Conservation (phyloP, 75 land plant species). For the Cunninghamia lanceolata region DNA sequence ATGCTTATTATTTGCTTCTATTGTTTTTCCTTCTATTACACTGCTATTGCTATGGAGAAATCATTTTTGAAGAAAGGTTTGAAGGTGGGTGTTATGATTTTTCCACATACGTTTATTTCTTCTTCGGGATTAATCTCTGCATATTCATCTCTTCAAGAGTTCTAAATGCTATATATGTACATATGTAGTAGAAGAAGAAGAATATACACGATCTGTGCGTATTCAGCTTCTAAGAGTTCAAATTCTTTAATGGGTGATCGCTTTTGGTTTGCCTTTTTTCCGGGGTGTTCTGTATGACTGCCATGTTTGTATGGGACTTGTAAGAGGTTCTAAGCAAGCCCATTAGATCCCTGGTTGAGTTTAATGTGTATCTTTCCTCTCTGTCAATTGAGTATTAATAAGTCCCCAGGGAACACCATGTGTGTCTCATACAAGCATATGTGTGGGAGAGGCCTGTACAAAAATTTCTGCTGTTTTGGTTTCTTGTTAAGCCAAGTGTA, state of each 20-base stretch:
- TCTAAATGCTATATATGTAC: not conserved
- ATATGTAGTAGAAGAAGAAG: not conserved
- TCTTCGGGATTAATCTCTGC: not conserved
- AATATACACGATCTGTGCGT: not conserved
- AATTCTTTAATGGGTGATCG: not conserved
- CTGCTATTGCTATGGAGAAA: constrained; percentile 21
- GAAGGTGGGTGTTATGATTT: constrained; percentile 31
- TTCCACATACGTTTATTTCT: not conserved
- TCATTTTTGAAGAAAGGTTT: constrained; percentile 57
- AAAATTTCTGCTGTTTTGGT: not conserved
- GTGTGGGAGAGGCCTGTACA: not conserved
- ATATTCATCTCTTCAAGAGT: not conserved
- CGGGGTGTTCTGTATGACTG: not conserved
- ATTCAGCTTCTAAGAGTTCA: no score
- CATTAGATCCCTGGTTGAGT: not conserved
- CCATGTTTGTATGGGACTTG: no score
- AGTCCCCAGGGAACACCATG: not conserved
- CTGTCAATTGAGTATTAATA: not conserved
- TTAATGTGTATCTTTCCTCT: not conserved
- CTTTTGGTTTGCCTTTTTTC: not conserved
- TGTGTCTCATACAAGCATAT: not conserved
- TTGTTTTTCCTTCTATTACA: not conserved
- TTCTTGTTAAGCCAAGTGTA: not conserved
- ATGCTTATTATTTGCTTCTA: not conserved
- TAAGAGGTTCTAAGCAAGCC: not conserved